phyloP scores from a whole-genome alignment of 768 basidiomycete species.

The Mycena metata region DNA sequence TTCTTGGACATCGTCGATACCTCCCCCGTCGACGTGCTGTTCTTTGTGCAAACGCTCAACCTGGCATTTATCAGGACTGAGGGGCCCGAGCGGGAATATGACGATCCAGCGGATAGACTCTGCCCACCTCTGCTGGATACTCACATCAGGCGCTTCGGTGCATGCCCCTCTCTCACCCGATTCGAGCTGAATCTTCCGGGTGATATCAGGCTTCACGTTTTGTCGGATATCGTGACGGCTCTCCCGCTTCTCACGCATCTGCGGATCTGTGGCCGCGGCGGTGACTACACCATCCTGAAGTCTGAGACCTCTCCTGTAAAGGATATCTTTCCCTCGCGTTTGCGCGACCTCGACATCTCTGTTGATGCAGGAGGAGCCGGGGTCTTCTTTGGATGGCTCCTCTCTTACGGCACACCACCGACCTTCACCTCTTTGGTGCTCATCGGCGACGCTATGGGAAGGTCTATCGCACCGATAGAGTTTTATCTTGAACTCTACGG shows the following conservation, averaged over 20 bases:
- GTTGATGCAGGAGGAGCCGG: too few species aligned
- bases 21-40: not conserved
- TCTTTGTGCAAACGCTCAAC: not conserved
- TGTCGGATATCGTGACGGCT: not conserved
- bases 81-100: not conserved
- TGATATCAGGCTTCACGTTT: not conserved
- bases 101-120: not conserved
- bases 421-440: too few species aligned
- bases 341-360: too few species aligned
- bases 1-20: slow-evolving; percentile 13
- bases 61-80: not conserved
- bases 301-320: too few species aligned
- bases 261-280: not conserved
- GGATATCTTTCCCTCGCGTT: too few species aligned
- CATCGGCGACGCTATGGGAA: too few species aligned
- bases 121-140: not conserved
- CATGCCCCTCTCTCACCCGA: not conserved
- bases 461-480: too few species aligned
- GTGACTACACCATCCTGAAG: too few species aligned
- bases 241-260: slow-evolving; percentile 9
- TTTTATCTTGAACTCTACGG: too few species aligned
- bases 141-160: slow-evolving; percentile 4
- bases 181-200: not conserved
- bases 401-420: too few species aligned
- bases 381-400: too few species aligned